These are phyloP conservation scores for Aureobasidium sp. DNA, from an alignment of 2,329 filamentous ascomycete species.

Conservation along the genomic window DNA sequence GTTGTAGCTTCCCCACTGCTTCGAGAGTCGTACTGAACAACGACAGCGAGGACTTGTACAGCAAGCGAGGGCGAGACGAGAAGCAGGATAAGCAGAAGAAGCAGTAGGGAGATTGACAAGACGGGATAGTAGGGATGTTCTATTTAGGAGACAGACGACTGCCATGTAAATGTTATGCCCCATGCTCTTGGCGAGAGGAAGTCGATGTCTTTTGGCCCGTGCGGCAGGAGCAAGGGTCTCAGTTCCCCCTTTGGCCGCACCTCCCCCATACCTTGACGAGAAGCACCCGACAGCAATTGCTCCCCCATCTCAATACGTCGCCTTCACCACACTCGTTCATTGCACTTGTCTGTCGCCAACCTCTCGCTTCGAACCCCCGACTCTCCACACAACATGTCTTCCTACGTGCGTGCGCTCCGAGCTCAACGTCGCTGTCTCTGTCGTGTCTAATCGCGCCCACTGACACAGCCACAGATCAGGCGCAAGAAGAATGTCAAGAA, in stretches of 20 bases:
- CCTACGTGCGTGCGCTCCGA: slow-evolving; percentile 11
- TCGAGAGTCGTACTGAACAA: neutral
- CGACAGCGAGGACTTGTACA: slow-evolving; percentile 23
- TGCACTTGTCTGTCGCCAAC: neutral
- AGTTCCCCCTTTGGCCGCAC: slow-evolving; percentile 8
- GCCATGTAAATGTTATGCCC: neutral
- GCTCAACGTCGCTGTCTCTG: neutral
- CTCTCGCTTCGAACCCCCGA: neutral
- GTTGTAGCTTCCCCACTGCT: slow-evolving; percentile 10
- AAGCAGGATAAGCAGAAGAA: slow-evolving; percentile 17
- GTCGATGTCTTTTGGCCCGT: neutral
- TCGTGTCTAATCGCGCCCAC: slow-evolving; percentile 16
- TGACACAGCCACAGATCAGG: slow-evolving; percentile 58
- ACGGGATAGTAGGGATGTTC: too few species aligned
- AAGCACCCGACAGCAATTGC: slow-evolving; percentile 3
- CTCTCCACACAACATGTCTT: slow-evolving; percentile 1
- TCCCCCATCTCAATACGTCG: neutral
- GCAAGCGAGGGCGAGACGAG: slow-evolving; percentile 22
- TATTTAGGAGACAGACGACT: neutral
- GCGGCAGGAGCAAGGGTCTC: slow-evolving; percentile 9
- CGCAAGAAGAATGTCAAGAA: slow-evolving; percentile 99
- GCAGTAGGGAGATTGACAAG: neutral
- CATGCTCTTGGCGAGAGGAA: neutral
- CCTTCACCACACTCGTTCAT: slow-evolving; percentile 8
- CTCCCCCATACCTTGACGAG: slow-evolving; percentile 9